Percentiles rank a stretch among this genome's conserved stretches.
Evolutionary conservation across 164 flowering plant species (phyloP).

Genomic region (Piper betle): DNA sequence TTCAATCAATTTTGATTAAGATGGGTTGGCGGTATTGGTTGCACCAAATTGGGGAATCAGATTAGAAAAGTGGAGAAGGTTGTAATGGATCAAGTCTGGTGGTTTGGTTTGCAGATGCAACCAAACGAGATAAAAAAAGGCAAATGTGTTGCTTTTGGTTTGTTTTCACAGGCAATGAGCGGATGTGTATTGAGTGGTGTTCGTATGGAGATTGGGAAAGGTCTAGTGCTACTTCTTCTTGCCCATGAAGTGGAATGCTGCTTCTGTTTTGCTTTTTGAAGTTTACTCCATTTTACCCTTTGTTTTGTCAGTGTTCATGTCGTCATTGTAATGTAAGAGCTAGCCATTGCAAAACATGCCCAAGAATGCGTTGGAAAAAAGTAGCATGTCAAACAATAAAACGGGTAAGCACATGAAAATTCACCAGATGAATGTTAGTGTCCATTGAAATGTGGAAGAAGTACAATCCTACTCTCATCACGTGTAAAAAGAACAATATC

Average conservation of each 20-base stretch:
- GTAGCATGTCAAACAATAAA: no score
- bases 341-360: no score
- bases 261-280: not conserved
- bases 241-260: not conserved
- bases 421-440: no score
- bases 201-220: not conserved
- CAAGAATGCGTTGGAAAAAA: no score
- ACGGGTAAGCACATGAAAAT: no score
- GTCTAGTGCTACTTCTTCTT: not conserved
- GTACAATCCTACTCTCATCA: no score
- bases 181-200: not conserved
- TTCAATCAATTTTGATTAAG: not conserved
- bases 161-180: not conserved
- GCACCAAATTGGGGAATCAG: not conserved
- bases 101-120: not conserved
- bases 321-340: no score
- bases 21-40: not conserved
- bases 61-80: not conserved
- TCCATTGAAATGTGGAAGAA: no score
- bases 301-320: not conserved
- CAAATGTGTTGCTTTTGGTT: not conserved
- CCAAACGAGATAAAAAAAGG: not conserved
- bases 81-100: not conserved
- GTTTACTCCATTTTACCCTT: no score
- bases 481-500: not conserved